These are phyloP conservation scores for Corylus avellana DNA, from an alignment of 306 rosid genomes.

Conservation along the genomic window DNA sequence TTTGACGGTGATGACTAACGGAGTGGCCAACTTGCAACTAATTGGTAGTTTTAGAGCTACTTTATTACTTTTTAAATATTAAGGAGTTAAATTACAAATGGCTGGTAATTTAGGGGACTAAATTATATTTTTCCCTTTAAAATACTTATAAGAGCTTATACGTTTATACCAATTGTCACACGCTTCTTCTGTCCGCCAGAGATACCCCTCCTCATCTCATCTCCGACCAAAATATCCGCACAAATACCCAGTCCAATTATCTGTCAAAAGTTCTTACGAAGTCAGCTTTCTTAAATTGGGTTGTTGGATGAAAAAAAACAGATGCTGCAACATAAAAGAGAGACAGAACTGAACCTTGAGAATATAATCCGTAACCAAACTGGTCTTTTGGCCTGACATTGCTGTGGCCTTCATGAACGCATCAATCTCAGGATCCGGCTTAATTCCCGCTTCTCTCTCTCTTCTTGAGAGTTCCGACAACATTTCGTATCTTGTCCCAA, in stretches of 20 bases:
- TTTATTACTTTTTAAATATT: too few relatives aligned
- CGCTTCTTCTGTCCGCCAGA: slow-evolving; percentile 71
- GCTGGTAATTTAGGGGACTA: too few relatives aligned
- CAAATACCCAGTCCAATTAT: slow-evolving; percentile 61
- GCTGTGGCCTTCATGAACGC: slow-evolving; percentile 76
- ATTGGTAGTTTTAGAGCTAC: too few relatives aligned
- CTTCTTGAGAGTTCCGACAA: slow-evolving; percentile 61
- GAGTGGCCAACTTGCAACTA: too few relatives aligned
- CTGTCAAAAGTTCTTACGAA: slow-evolving; percentile 21
- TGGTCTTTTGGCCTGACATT: slow-evolving; percentile 56
- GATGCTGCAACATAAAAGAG: neutral
- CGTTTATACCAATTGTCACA: slow-evolving; percentile 43
- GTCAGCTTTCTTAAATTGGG: neutral
- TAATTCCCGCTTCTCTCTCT: slow-evolving; percentile 65
- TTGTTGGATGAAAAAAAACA: neutral
- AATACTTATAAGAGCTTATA: too few relatives aligned
- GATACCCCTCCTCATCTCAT: slow-evolving; percentile 60
- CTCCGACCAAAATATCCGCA: slow-evolving; percentile 54
- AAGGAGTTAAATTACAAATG: too few relatives aligned
- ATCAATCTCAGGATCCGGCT: slow-evolving; percentile 76
- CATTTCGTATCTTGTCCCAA: slow-evolving; percentile 68
- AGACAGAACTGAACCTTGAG: slow-evolving; percentile 35
- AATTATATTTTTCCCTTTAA: too few relatives aligned
- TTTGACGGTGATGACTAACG: too few relatives aligned
- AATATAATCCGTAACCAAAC: slow-evolving; percentile 62